These are phyloP conservation scores for Moricandia arvensis DNA, from an alignment of 345 rosid species.

Conservation along the genomic window DNA sequence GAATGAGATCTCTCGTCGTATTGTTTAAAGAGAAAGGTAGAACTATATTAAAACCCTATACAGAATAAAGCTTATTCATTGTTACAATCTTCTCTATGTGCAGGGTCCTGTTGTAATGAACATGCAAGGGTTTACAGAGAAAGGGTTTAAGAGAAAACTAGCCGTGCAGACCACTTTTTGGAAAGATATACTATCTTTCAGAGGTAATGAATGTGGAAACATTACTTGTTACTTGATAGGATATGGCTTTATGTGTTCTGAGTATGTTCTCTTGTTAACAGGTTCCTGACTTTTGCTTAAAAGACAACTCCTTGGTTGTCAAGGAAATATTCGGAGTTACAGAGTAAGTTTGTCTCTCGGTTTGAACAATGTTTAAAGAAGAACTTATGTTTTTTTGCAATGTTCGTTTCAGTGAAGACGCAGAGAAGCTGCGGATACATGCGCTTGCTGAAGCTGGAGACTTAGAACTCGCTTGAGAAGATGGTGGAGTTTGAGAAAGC, in stretches of 20 bases:
- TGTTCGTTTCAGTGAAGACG: too few relatives aligned
- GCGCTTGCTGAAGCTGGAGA: too few relatives aligned
- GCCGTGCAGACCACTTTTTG: constrained; percentile 84
- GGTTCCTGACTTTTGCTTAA: constrained; percentile 85
- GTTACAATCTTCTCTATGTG: constrained; percentile 17
- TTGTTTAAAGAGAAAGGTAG: constrained; percentile 49
- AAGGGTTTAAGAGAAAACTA: constrained; percentile 90
- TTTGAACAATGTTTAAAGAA: background rate
- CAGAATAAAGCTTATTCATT: constrained; percentile 5
- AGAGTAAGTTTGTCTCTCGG: constrained; percentile 53
- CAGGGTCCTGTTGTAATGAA: constrained; percentile 96
- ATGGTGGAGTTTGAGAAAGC: too few relatives aligned
- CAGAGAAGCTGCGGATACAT: too few relatives aligned
- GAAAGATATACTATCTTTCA: constrained; percentile 82
- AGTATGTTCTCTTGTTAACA: constrained; percentile 40
- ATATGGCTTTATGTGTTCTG: background rate
- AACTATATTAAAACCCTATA: background rate
- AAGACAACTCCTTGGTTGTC: constrained; percentile 72
- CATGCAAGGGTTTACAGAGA: constrained; percentile 75
- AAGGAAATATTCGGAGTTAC: constrained; percentile 95
- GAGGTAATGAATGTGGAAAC: constrained; percentile 48
- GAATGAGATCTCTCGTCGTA: constrained; percentile 72
- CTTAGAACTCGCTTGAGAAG: too few relatives aligned
- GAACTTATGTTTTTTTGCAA: too few relatives aligned
- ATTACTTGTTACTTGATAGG: background rate